These are phyloP conservation scores for Ricinus communis DNA, from an alignment of 345 rosid species.

Conservation along the genomic window DNA sequence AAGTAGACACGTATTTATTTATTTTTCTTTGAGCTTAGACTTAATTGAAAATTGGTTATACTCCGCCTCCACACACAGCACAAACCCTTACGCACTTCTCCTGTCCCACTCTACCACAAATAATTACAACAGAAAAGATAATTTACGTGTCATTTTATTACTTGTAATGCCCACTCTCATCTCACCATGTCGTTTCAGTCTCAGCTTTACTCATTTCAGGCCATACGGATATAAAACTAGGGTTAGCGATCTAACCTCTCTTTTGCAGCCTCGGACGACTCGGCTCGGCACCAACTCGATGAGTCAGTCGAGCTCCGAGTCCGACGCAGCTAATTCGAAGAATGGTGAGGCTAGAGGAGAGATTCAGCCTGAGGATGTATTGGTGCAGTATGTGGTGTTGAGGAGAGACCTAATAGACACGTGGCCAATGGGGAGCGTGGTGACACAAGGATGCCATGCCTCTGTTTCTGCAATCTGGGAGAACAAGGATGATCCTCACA, in stretches of 20 bases:
- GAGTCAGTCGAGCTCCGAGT: conserved; percentile 37
- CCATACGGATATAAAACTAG: neutral
- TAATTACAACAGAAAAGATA: no score
- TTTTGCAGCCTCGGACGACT: neutral
- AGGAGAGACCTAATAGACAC: conserved; percentile 83
- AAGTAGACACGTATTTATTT: no score
- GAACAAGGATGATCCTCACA: conserved; percentile 61
- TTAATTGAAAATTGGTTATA: no score
- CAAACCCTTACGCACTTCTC: neutral
- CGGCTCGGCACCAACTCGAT: conserved; percentile 28
- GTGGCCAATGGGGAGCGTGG: conserved; percentile 93
- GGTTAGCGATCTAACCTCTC: neutral
- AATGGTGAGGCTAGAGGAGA: conserved; percentile 19
- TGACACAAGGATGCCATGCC: conserved; percentile 96
- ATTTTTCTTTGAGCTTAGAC: no score
- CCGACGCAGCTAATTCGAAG: conserved; percentile 13
- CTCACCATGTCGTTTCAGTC: conserved; percentile 15
- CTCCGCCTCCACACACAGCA: no score
- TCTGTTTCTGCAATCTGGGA: conserved; percentile 80
- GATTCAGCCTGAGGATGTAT: conserved; percentile 42
- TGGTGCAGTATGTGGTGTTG: conserved; percentile 80
- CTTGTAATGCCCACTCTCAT: neutral
- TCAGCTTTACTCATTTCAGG: neutral
- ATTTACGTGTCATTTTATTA: neutral
- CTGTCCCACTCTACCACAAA: neutral